Evolutionary conservation across 495 filamentous ascomycete species (phyloP), one percentile per base, ranked within the genome.

Genomic region (Neurospora sp.): DNA sequence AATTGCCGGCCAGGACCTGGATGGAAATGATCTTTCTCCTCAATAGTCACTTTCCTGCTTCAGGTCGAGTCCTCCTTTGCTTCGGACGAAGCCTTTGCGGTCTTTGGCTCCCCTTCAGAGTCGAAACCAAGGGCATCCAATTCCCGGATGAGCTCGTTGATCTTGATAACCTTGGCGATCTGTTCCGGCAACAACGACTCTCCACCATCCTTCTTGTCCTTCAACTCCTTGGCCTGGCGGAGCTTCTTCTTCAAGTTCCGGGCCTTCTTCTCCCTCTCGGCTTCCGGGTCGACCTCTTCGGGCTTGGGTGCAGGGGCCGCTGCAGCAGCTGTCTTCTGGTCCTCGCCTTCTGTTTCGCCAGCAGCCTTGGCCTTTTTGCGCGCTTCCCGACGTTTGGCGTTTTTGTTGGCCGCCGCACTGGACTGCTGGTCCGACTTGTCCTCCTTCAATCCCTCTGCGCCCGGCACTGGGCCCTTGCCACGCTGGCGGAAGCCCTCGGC

Each of bases 221-320:
- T 91, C 54, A 99, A 84, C 2, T 98, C 96, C 75, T 91, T 91
- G 3, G 96, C 96, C 80, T 98, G 96, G 73, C 92, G 89, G 44
- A 99, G 87, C 80, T 98, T 99, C 85, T 99, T 99, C 83, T 91
- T 93, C n/a, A 99, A 84, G 72, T 93, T 95, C 73, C 94, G 91
- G 4, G 91, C 96, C 79, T 96, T 93, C 86, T 97, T 98, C 81
- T 97, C 93, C 76, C 89, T 93, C 79, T 97, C 94, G 0, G 86
- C 91, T 75, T 93, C 92, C 0, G 87, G 83, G 77, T 95, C 91
- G 2, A 88, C 78, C 31, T 77, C 80, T 71, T 85, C 80, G 38
- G 74, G 73, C 72, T 40, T 71, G 49, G 75, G 38, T 40, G 66
- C 75, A 35, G 78, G 74, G 16, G 69, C 27, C 72, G 79, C 78